These are phyloP conservation scores for Aspergillus melleus DNA, from an alignment of 2,329 filamentous ascomycete genomes.

Conservation along the genomic window DNA sequence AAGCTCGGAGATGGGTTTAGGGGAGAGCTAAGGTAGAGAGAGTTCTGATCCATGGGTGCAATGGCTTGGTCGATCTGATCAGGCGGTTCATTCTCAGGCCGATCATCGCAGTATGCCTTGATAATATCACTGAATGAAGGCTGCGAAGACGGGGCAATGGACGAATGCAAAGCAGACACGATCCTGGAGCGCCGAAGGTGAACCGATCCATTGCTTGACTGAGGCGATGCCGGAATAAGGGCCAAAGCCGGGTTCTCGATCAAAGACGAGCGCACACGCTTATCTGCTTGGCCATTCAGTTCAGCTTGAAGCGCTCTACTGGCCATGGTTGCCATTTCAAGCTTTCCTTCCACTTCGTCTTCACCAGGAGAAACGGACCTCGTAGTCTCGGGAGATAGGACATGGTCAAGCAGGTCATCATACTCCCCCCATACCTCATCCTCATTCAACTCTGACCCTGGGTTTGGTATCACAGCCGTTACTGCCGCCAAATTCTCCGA, in stretches of 20 bases:
- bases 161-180: slow-evolving; percentile 51
- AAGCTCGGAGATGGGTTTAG: slow-evolving; percentile 23
- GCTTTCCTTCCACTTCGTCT: slow-evolving; percentile 26
- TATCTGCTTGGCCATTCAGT: slow-evolving; percentile 23
- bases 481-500: slow-evolving; percentile 63
- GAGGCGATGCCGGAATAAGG: slow-evolving; percentile 24
- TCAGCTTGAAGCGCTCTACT: slow-evolving; percentile 41
- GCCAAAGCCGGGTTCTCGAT: slow-evolving; percentile 25
- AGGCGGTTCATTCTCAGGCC: slow-evolving; percentile 22
- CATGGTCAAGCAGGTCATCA: slow-evolving; percentile 79
- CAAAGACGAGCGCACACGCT: slow-evolving; percentile 11
- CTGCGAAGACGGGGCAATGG: slow-evolving; percentile 52
- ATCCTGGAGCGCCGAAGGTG: slow-evolving; percentile 53
- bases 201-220: slow-evolving; percentile 36
- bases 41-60: slow-evolving; percentile 24
- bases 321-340: slow-evolving; percentile 40
- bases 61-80: slow-evolving; percentile 22
- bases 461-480: slow-evolving; percentile 65
- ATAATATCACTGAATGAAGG: slow-evolving; percentile 56
- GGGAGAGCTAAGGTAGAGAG: slow-evolving; percentile 28
- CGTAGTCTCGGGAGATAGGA: slow-evolving; percentile 51
- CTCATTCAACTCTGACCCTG: slow-evolving; percentile 65
- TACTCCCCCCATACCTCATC: slow-evolving; percentile 96
- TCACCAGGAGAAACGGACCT: slow-evolving; percentile 18
- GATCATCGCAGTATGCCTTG: slow-evolving; percentile 48